Conservation (phyloP, 495 filamentous ascomycete genomes). For the Penicillium daleae region DNA sequence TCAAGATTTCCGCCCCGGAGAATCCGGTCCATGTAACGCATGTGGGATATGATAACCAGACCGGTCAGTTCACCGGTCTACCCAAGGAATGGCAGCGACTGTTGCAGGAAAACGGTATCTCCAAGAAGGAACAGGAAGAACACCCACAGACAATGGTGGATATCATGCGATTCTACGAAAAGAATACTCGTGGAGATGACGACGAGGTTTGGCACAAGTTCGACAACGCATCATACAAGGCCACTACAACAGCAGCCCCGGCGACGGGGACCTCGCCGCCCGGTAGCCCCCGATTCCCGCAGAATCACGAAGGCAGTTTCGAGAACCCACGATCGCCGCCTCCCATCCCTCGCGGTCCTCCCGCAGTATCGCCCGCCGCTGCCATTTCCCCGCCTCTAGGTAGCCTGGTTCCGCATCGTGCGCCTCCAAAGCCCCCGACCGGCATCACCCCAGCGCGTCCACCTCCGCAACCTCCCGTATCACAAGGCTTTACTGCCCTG, state of each 20-base stretch:
- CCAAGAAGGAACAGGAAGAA: slow-evolving; percentile 92
- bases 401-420: slow-evolving; percentile 46
- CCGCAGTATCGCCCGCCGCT: slow-evolving; percentile 20
- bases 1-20: slow-evolving; percentile 92
- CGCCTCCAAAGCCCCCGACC: slow-evolving; percentile 49
- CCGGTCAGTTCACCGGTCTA: slow-evolving; percentile 94
- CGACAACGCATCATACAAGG: slow-evolving; percentile 63
- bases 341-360: slow-evolving; percentile 71
- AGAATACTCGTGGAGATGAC: slow-evolving; percentile 80
- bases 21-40: slow-evolving; percentile 98
- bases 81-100: slow-evolving; percentile 98
- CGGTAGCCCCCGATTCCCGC: slow-evolving; percentile 88
- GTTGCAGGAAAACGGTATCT: slow-evolving; percentile 93
- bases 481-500: slow-evolving; percentile 27
- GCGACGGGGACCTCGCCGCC: slow-evolving; percentile 61
- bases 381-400: slow-evolving; percentile 39
- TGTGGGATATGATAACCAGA: slow-evolving; percentile 95
- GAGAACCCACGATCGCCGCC: slow-evolving; percentile 95
- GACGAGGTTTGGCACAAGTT: slow-evolving; percentile 96
- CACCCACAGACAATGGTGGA: slow-evolving; percentile 93
- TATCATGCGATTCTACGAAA: slow-evolving; percentile 95
- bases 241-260: slow-evolving; percentile 57
- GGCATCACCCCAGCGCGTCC: slow-evolving; percentile 46
- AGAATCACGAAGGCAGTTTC: slow-evolving; percentile 90
- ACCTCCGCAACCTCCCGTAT: slow-evolving; percentile 55